Conservation (phyloP, 441 rosid genomes). For the Jatropha podagrica region DNA sequence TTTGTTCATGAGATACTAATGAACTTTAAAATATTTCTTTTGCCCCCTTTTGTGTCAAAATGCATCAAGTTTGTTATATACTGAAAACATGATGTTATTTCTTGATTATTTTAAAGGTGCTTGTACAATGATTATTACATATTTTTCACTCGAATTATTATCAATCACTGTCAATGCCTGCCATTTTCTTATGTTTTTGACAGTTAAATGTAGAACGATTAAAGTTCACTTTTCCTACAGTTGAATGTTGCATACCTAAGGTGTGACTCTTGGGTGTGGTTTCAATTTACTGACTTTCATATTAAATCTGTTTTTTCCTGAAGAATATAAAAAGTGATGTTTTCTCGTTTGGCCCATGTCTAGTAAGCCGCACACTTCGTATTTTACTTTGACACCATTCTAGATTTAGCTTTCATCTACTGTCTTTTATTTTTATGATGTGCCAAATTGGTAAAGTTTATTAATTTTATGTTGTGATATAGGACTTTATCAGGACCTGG, state of each 20-base stretch:
- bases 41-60: neutral
- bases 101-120: neutral
- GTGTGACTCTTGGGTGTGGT: slow-evolving; percentile 6
- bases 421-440: slow-evolving; percentile 12
- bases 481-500: slow-evolving; percentile 79
- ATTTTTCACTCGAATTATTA: neutral
- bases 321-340: neutral
- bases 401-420: neutral
- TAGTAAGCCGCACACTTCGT: neutral
- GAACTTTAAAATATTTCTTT: neutral
- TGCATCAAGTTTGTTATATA: neutral
- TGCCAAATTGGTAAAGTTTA: neutral
- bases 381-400: neutral
- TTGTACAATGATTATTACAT: neutral
- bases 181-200: neutral
- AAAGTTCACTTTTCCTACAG: neutral
- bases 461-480: slow-evolving; percentile 14
- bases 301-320: neutral
- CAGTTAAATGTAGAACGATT: neutral
- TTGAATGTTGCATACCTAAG: neutral
- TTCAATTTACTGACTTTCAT: neutral
- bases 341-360: neutral
- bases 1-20: neutral
- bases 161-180: neutral
- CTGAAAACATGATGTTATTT: neutral